These are phyloP conservation scores for Clarireedia monteithiana DNA, from an alignment of 2,329 filamentous ascomycete species.

Conservation along the genomic window DNA sequence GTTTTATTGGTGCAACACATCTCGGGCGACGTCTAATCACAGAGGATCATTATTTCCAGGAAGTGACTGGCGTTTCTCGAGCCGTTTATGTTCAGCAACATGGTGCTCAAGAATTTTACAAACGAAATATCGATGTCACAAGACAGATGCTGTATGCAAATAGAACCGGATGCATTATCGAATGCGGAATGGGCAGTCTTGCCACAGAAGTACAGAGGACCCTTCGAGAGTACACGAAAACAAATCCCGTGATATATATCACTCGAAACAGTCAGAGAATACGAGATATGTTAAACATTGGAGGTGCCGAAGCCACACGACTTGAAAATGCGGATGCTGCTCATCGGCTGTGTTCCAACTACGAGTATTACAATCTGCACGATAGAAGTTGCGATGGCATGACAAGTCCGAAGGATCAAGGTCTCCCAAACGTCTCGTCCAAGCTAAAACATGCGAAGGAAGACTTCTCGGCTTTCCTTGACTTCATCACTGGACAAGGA, in stretches of 20 bases:
- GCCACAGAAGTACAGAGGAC: constrained; percentile 37
- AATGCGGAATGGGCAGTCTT: constrained; percentile 57
- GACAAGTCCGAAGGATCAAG: constrained; percentile 34
- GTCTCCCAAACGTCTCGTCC: constrained; percentile 38
- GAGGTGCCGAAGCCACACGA: constrained; percentile 35
- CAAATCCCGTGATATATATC: constrained; percentile 64
- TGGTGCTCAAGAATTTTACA: constrained; percentile 54
- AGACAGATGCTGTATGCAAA: constrained; percentile 52
- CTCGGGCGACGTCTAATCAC: constrained; percentile 63
- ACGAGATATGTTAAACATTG: constrained; percentile 38
- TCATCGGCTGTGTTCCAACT: constrained; percentile 47
- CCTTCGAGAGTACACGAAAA: constrained; percentile 53
- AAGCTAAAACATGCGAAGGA: constrained; percentile 46
- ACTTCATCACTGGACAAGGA: constrained; percentile 46
- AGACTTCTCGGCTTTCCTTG: constrained; percentile 52
- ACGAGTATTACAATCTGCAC: constrained; percentile 56
- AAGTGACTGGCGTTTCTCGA: constrained; percentile 53
- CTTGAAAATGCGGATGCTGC: constrained; percentile 37
- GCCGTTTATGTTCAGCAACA: constrained; percentile 55
- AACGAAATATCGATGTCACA: constrained; percentile 54
- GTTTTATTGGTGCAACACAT: constrained; percentile 65
- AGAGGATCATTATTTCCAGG: constrained; percentile 59
- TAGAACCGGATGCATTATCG: constrained; percentile 55
- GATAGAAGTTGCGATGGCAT: constrained; percentile 33
- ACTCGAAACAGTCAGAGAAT: constrained; percentile 58